Conservation (phyloP, 768 basidiomycete species). For the Termitomyces sp. region DNA sequence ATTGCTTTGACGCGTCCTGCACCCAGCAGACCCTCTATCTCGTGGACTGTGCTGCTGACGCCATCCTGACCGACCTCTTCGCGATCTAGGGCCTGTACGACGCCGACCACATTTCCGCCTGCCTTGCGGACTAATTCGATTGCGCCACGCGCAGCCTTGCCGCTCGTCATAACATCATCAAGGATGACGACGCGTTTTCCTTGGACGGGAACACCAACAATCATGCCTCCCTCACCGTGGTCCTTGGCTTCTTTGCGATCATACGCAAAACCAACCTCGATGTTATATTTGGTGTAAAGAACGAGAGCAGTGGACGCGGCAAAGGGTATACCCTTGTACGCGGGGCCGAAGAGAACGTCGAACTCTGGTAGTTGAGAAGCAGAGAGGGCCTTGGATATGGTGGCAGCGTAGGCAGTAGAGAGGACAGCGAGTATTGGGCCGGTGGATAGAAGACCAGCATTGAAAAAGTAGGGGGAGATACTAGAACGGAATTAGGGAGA, state of each 20-base stretch:
- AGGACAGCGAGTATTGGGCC: slow-evolving; percentile 76
- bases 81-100: slow-evolving; percentile 81
- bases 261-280: slow-evolving; percentile 76
- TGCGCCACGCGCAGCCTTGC: slow-evolving; percentile 82
- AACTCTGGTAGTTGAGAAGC: slow-evolving; percentile 36
- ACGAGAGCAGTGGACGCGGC: slow-evolving; percentile 80
- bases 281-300: slow-evolving; percentile 58
- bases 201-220: slow-evolving; percentile 82
- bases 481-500: slow-evolving; percentile 26
- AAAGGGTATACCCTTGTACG: slow-evolving; percentile 95
- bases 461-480: slow-evolving; percentile 95
- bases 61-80: slow-evolving; percentile 78
- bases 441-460: slow-evolving; percentile 82
- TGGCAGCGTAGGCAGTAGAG: slow-evolving; percentile 77
- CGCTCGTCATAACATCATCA: slow-evolving; percentile 95
- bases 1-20: slow-evolving; percentile 71
- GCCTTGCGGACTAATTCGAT: slow-evolving; percentile 63
- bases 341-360: slow-evolving; percentile 92
- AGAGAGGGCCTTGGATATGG: slow-evolving; percentile 53
- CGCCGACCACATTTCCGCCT: slow-evolving; percentile 83
- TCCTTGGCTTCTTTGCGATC: slow-evolving; percentile 95
- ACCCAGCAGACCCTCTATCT: slow-evolving; percentile 73
- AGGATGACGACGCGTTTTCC: slow-evolving; percentile 83
- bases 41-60: slow-evolving; percentile 67
- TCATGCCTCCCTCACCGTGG: slow-evolving; percentile 90